A percentile compares a stretch with the other conserved stretches of the same genome.
phyloP scores from a whole-genome alignment of 1,139 yeast species.

The Keqinozyma sinolaborantium region DNA sequence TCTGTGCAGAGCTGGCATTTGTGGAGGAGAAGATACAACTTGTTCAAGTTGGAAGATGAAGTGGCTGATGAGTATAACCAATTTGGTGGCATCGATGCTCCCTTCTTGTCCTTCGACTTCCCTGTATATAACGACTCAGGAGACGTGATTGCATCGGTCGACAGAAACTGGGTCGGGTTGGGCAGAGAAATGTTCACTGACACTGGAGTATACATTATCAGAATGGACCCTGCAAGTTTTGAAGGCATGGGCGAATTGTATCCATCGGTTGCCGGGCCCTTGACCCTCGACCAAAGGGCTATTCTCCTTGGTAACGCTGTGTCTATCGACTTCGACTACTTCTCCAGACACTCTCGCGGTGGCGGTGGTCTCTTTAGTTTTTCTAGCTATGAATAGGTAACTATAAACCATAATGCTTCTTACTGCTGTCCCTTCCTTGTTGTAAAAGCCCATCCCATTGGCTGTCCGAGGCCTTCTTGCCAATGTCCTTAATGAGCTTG shows the following conservation, averaged over 20 bases:
- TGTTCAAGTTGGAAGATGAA: slow-evolving; percentile 56
- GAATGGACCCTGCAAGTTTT: slow-evolving; percentile 75
- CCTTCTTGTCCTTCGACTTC: slow-evolving; percentile 82
- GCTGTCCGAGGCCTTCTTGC: slow-evolving; percentile 30
- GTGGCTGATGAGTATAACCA: slow-evolving; percentile 51
- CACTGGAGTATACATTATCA: slow-evolving; percentile 83
- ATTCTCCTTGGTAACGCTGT: slow-evolving; percentile 83
- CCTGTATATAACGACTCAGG: slow-evolving; percentile 63
- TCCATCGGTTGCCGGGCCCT: slow-evolving; percentile 39
- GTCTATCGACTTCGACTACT: slow-evolving; percentile 91
- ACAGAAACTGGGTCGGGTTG: slow-evolving; percentile 92
- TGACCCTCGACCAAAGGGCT: slow-evolving; percentile 81
- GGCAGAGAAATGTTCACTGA: slow-evolving; percentile 92
- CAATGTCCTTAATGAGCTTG: slow-evolving; percentile 41
- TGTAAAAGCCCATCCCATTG: slow-evolving; percentile 43
- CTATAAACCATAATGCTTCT: slow-evolving; percentile 3
- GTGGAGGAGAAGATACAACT: slow-evolving; percentile 84
- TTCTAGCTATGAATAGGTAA: slow-evolving; percentile 30
- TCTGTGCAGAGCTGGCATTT: slow-evolving; percentile 90
- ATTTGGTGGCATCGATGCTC: slow-evolving; percentile 85
- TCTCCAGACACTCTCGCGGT: slow-evolving; percentile 77
- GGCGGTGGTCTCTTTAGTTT: slow-evolving; percentile 40
- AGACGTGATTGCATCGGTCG: slow-evolving; percentile 68
- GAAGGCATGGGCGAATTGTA: slow-evolving; percentile 43
- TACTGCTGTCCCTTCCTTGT: slow-evolving; percentile 24